Base-by-base conservation (phyloP, 805 yeast species). In the Pichia phayaonensis region DNA sequence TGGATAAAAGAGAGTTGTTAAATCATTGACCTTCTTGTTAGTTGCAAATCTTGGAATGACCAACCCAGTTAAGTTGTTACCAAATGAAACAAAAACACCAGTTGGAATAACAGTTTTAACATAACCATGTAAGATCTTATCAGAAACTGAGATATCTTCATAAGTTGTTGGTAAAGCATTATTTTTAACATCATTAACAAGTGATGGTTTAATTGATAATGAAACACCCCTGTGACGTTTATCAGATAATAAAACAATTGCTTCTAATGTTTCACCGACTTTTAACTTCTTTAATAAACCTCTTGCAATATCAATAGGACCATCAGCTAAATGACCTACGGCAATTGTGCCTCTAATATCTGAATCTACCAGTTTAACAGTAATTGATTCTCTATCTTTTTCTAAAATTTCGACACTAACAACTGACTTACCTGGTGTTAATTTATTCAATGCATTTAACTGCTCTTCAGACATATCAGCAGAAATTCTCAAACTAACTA, bases 1-100 rank as follows among this genome's bases (percentile, higher is more conserved):
- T 42, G 75, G 71, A 58, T 72, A 72, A 61, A 80, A 90, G 24
- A 72, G 70, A 39, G 75, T 71, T 22, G 72, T 68, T 45, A 85
- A 71, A 56, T 81, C 84, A 12, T 75, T 80, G 39, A 69, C 71
- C 41, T 72, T 74, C 46, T 75, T 73, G 34, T 76, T 77, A 6
- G 81, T 72, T 22, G 86, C 86, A 58, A 83, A 81, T 61, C 83
- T 81, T 50, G 90, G 86, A 54, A 87, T 76, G 4, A 89, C 85
- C 56, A 92, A 74, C 47, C 97, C 98, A 31, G 88, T 86, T 55
- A 92, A 77, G 48, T 77, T 79, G 55, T 86, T 84, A 50, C 83
- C 88, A 67, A 92, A 92, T 0, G 84, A 78, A 51, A 92, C 85
- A 63, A 92, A 92, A 13, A 89, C 72, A 56, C 98, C 98, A 62